These are phyloP conservation scores for Neonectria coccinea DNA, from an alignment of 2,329 filamentous ascomycete species.

Conservation along the genomic window DNA sequence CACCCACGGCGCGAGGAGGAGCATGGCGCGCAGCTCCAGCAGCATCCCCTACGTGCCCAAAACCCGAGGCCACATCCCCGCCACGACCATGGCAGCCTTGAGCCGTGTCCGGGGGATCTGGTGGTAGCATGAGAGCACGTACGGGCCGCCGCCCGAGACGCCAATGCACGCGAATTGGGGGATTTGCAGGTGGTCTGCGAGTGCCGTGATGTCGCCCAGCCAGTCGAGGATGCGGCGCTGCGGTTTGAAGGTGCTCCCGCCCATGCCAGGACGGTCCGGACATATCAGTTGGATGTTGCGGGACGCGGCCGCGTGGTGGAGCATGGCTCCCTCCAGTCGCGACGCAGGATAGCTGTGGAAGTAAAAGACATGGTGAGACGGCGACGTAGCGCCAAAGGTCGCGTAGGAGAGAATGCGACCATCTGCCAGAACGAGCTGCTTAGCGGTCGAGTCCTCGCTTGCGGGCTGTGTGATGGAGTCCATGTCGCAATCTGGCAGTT, in stretches of 20 bases:
- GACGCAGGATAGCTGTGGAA: conserved; percentile 54
- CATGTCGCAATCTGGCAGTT: not conserved
- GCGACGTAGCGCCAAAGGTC: conserved; percentile 36
- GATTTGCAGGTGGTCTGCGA: conserved; percentile 42
- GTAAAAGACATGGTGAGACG: conserved; percentile 29
- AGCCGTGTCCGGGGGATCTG: conserved; percentile 26
- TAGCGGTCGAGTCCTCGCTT: not conserved
- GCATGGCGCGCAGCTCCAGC: conserved; percentile 22
- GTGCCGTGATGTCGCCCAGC: conserved; percentile 42
- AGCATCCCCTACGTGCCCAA: conserved; percentile 33
- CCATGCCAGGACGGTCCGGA: conserved; percentile 53
- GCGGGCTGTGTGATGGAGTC: not conserved
- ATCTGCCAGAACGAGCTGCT: conserved; percentile 26
- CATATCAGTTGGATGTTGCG: conserved; percentile 47
- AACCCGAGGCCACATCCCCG: conserved; percentile 30
- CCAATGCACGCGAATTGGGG: conserved; percentile 44
- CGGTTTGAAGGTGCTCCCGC: conserved; percentile 49
- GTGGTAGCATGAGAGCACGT: conserved; percentile 45
- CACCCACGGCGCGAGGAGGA: conserved; percentile 27
- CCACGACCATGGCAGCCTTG: conserved; percentile 22
- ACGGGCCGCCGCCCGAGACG: conserved; percentile 47
- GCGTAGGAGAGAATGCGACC: conserved; percentile 45
- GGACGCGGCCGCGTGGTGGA: conserved; percentile 28
- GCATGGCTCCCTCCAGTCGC: conserved; percentile 47
- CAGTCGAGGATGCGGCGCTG: conserved; percentile 44